phyloP scores from a whole-genome alignment of 768 basidiomycete genomes.

The Collybiopsis luxurians region DNA sequence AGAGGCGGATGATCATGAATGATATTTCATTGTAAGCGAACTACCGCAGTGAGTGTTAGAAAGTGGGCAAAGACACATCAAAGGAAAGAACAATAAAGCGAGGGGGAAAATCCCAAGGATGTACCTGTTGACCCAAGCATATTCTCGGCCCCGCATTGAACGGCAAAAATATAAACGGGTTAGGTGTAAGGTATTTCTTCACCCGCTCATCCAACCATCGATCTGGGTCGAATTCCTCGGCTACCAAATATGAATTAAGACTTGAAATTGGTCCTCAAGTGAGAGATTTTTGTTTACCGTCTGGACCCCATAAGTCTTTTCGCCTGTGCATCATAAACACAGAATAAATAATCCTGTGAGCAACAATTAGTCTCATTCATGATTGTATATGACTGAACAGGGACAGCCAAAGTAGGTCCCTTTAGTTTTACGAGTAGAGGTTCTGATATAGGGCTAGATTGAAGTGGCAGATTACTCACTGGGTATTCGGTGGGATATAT shows the following conservation, averaged over 20 bases:
- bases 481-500: constrained; percentile 27
- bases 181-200: constrained; percentile 50
- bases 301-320: constrained; percentile 64
- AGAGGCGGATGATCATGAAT: constrained; percentile 57
- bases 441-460: neutral
- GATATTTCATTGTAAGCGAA: constrained; percentile 68
- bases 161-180: constrained; percentile 52
- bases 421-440: too few relatives aligned
- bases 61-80: too few relatives aligned
- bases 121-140: constrained; percentile 51
- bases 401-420: too few relatives aligned
- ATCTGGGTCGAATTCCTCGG: constrained; percentile 62
- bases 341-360: constrained; percentile 32
- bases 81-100: too few relatives aligned
- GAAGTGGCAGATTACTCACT: constrained; percentile 14
- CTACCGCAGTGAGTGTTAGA: too few relatives aligned
- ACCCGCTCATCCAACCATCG: constrained; percentile 63
- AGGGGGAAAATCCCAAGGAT: too few relatives aligned
- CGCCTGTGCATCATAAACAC: constrained; percentile 60
- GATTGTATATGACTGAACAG: constrained; percentile 23
- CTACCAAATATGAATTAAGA: constrained; percentile 23
- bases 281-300: constrained; percentile 36
- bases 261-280: neutral
- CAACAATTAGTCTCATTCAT: too few relatives aligned
- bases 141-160: constrained; percentile 53